Evolutionary conservation across 129 eudicot species (phyloP), one percentile per base, ranked within the genome.

Genomic region (Smallanthus sonchifolius): DNA sequence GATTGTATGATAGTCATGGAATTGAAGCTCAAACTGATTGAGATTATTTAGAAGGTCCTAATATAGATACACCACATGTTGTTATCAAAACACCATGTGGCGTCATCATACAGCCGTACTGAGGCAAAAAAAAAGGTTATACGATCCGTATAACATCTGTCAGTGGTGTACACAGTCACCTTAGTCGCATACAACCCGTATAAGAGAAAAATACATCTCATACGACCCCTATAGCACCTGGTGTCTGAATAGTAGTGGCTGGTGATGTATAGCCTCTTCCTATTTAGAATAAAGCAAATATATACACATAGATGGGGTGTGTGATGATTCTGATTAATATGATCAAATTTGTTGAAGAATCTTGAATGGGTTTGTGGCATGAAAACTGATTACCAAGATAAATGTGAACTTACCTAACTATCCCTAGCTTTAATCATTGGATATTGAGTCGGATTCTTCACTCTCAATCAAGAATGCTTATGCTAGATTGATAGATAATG

Each of bases 21-120:
- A 37, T 38, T 54, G 38, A 51, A 47, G 35, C n/a, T 60, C 70
- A 32, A 61, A 60, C 19, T 77, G 62, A 57, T 57, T 45, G 45
- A n/a, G 52, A 34, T 54, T 75, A 34, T 2, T 14, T 39, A 32
- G 52, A 7, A 59, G 30, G 30, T 24, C 30, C 30, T 24, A 24
- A 24, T 24, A 24, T 24, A 24, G 30, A 24, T 24, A 24, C 30
- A 24, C 30, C 0, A 24, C 30, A 24, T 24, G 30, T 24, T 24
- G 30, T 24, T 1, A 0, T 24, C 30, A 24, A 24, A 24, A 24
- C 30, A 24, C 30, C 30, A 24, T 24, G 30, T 24, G 30, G 1
- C 30, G 1, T 24, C 30, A 24, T 24, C 30, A 24, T 24, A 24
- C 30, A 24, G 30, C 30, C 1, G 30, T 24, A 24, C 1, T 0